These are phyloP conservation scores for Kodamaea kakaduensis DNA, from an alignment of 805 yeast species.

Conservation along the genomic window DNA sequence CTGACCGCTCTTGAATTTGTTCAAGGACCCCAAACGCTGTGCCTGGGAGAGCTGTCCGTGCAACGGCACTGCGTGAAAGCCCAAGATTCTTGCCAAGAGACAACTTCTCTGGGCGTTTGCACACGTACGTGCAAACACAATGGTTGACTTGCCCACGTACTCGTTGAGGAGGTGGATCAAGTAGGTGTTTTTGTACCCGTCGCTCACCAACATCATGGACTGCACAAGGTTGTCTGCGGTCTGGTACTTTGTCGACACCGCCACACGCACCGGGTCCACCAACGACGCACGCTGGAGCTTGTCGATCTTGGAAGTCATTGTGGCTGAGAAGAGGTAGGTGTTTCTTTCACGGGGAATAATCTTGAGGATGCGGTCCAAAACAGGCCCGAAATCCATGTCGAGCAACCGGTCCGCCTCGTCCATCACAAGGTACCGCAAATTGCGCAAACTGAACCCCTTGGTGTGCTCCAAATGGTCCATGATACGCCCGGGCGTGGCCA, in stretches of 20 bases:
- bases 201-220: constrained; percentile 84
- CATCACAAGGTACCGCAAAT: constrained; percentile 79
- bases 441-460: constrained; percentile 78
- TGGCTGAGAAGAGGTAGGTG: constrained; percentile 89
- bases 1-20: constrained; percentile 71
- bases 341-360: constrained; percentile 83
- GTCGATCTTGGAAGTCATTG: constrained; percentile 93
- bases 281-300: constrained; percentile 92
- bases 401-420: constrained; percentile 96
- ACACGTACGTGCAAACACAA: constrained; percentile 90
- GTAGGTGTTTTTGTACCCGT: constrained; percentile 87
- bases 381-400: constrained; percentile 97
- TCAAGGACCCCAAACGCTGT: constrained; percentile 77
- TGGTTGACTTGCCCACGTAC: constrained; percentile 75
- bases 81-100: constrained; percentile 69
- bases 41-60: constrained; percentile 90
- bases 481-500: constrained; percentile 93
- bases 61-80: constrained; percentile 85
- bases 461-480: constrained; percentile 93
- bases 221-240: constrained; percentile 94
- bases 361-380: constrained; percentile 77
- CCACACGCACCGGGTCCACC: constrained; percentile 82
- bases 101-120: constrained; percentile 94
- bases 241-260: constrained; percentile 82
- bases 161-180: constrained; percentile 81